phyloP scores from a whole-genome alignment of 2,329 filamentous ascomycete species.

The Aspergillus tanneri region DNA sequence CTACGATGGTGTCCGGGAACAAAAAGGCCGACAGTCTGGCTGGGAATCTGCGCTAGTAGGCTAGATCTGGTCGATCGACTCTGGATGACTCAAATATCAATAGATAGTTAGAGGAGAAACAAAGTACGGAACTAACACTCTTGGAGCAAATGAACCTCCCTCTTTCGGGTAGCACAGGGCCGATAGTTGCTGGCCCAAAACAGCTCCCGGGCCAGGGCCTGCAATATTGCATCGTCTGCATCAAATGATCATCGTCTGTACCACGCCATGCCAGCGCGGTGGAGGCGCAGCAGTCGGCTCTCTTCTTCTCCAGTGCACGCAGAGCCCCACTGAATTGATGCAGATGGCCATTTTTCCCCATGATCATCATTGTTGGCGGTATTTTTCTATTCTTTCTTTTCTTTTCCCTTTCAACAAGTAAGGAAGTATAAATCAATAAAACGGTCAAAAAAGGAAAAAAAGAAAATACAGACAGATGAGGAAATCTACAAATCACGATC shows the following conservation, averaged over 20 bases:
- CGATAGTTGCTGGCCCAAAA: conserved; percentile 8
- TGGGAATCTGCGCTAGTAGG: too few relatives aligned
- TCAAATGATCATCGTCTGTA: conserved; percentile 9
- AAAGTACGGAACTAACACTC: not conserved
- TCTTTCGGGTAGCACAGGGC: conserved; percentile 9
- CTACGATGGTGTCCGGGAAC: too few relatives aligned
- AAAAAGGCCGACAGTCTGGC: too few relatives aligned
- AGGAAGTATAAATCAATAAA: too few relatives aligned
- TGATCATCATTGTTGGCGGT: too few relatives aligned
- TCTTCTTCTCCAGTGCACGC: conserved; percentile 2
- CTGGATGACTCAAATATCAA: too few relatives aligned
- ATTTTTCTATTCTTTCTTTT: not conserved
- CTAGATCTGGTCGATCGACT: too few relatives aligned
- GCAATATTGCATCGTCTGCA: not conserved
- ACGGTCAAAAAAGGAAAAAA: not conserved
- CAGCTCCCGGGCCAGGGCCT: not conserved
- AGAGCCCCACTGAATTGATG: conserved; percentile 18
- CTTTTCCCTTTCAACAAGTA: too few relatives aligned
- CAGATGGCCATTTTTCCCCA: too few relatives aligned
- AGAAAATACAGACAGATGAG: not conserved
- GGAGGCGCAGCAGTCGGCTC: conserved; percentile 23
- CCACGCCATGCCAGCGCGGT: conserved; percentile 15
- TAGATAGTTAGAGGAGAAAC: too few relatives aligned
- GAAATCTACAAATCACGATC: not conserved
- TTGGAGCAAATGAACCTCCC: not conserved